Percentiles rank a stretch among this genome's conserved stretches.
phyloP scores from a whole-genome alignment of 1,284 basidiomycete genomes.

The Malassezia arunalokei region DNA sequence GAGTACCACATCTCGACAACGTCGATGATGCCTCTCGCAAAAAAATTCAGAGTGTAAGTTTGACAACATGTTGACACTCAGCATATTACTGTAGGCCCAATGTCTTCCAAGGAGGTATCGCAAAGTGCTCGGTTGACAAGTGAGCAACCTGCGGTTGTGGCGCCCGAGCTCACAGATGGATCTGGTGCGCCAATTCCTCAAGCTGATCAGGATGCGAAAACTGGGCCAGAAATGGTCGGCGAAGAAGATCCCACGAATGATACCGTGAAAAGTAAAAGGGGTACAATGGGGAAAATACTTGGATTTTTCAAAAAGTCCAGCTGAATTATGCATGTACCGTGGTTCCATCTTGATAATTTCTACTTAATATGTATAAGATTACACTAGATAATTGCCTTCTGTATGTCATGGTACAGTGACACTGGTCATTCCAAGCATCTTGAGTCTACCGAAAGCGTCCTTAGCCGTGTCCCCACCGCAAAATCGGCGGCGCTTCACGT shows the following conservation, averaged over 20 bases:
- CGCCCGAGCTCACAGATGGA: slow-evolving; percentile 8
- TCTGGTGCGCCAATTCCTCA: slow-evolving; percentile 1
- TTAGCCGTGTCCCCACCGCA: no score
- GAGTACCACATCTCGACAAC: slow-evolving; percentile 10
- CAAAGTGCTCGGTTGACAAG: slow-evolving; percentile 9
- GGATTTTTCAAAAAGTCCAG: slow-evolving; percentile 4
- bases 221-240: slow-evolving; percentile 14
- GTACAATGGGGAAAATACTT: background rate
- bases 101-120: slow-evolving; percentile 12
- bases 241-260: slow-evolving; percentile 10
- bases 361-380: background rate
- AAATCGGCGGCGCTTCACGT: no score
- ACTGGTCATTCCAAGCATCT: background rate
- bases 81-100: slow-evolving; percentile 14
- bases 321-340: background rate
- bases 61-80: background rate
- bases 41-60: slow-evolving; percentile 9
- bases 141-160: slow-evolving; percentile 15
- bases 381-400: background rate
- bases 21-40: background rate
- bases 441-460: no score
- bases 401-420: background rate
- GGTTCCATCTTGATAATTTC: no score
- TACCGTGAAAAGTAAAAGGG: slow-evolving; percentile 7
- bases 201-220: slow-evolving; percentile 12